Percentiles rank a stretch among this genome's conserved stretches.
Evolutionary conservation across 1,139 yeast species (phyloP).

Genomic region (Yamadazyma kanchanaburiensis): DNA sequence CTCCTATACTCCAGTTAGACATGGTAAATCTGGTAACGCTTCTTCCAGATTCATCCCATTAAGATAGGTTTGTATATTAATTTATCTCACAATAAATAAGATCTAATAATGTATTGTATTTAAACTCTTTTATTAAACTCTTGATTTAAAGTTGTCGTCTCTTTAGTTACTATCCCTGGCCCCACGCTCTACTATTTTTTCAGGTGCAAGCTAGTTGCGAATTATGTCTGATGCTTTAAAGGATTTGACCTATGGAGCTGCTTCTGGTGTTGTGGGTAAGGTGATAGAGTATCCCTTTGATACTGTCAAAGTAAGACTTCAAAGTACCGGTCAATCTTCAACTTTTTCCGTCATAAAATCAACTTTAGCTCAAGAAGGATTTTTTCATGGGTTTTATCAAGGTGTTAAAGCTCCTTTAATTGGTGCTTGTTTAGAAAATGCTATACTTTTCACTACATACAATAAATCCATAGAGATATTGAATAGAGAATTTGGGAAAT

Average conservation of each 20-base stretch:
- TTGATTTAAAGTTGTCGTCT: too few species aligned
- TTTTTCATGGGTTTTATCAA: slow-evolving; percentile 45
- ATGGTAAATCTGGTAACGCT: slow-evolving; percentile 98
- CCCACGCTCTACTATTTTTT: too few species aligned
- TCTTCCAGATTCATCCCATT: slow-evolving; percentile 80
- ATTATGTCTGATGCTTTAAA: slow-evolving; percentile 10
- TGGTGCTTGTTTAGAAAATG: slow-evolving; percentile 88
- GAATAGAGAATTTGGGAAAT: slow-evolving; percentile 6
- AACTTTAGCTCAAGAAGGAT: slow-evolving; percentile 66
- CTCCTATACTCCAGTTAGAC: slow-evolving; percentile 99
- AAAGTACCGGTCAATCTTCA: slow-evolving; percentile 45
- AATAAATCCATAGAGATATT: slow-evolving; percentile 69
- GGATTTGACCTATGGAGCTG: slow-evolving; percentile 46
- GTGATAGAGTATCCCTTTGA: slow-evolving; percentile 89
- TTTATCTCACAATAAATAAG: slow-evolving; percentile 4
- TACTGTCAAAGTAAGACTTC: slow-evolving; percentile 85
- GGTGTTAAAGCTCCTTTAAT: slow-evolving; percentile 78
- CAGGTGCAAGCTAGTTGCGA: too few species aligned
- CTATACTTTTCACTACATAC: slow-evolving; percentile 52
- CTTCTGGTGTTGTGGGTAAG: slow-evolving; percentile 81
- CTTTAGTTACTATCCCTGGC: too few species aligned
- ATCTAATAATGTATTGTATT: too few species aligned
- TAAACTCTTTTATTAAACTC: too few species aligned
- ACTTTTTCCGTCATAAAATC: slow-evolving; percentile 59
- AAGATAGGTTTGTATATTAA: slow-evolving; percentile 23